Evolutionary conservation across 768 basidiomycete genomes (phyloP).

Genomic region (Russula virescens): DNA sequence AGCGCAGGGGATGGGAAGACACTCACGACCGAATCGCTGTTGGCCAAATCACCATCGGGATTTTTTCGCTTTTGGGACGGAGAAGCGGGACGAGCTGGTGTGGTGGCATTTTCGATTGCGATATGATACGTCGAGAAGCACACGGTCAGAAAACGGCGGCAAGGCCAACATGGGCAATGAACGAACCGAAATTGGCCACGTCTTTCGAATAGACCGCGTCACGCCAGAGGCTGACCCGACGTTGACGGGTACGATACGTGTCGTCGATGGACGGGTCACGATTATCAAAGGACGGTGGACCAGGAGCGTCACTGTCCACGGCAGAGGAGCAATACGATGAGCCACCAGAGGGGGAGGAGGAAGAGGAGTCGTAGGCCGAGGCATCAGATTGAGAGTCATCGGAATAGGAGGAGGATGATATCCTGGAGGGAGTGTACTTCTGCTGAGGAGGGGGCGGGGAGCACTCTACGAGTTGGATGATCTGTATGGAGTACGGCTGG

Average conservation of each 20-base stretch:
- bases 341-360: slow-evolving; percentile 38
- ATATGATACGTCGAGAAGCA: slow-evolving; percentile 2
- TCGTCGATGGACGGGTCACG: slow-evolving; percentile 37
- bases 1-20: neutral
- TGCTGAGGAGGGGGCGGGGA: slow-evolving; percentile 26
- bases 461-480: slow-evolving; percentile 26
- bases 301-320: slow-evolving; percentile 27
- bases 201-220: slow-evolving; percentile 46
- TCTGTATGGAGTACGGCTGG: slow-evolving; percentile 22
- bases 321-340: slow-evolving; percentile 74
- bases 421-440: slow-evolving; percentile 29
- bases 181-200: slow-evolving; percentile 14
- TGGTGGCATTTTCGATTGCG: neutral
- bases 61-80: slow-evolving; percentile 24
- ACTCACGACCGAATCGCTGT: slow-evolving; percentile 13
- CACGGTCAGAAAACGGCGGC: neutral
- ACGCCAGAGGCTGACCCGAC: slow-evolving; percentile 68
- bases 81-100: slow-evolving; percentile 8
- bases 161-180: neutral
- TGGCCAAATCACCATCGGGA: slow-evolving; percentile 17
- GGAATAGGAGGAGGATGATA: slow-evolving; percentile 27
- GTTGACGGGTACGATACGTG: slow-evolving; percentile 51
- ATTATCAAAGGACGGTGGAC: slow-evolving; percentile 15
- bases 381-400: slow-evolving; percentile 18
- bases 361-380: slow-evolving; percentile 40